Conservation (phyloP, 2,329 filamentous ascomycete species). For the Trichoderma guizhouense region DNA sequence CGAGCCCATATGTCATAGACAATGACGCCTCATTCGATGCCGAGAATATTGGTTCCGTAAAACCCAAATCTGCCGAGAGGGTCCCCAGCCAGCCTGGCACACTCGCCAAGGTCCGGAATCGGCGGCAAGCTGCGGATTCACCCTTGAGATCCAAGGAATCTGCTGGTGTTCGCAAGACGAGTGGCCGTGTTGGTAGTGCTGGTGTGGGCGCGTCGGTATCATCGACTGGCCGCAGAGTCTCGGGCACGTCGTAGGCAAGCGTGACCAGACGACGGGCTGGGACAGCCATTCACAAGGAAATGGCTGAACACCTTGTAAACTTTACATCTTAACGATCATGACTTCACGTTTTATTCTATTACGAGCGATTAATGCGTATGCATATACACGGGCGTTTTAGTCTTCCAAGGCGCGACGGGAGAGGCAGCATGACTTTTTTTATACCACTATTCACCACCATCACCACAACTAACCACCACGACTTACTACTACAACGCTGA, state of each 20-base stretch:
- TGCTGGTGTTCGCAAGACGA: conserved; percentile 61
- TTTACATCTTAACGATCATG: conserved; percentile 41
- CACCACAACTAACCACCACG: neutral
- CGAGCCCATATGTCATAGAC: conserved; percentile 62
- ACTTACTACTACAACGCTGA: neutral
- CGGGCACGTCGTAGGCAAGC: conserved; percentile 35
- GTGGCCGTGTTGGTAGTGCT: conserved; percentile 61
- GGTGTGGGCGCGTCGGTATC: conserved; percentile 42
- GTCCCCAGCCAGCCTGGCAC: conserved; percentile 53
- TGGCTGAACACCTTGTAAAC: conserved; percentile 14
- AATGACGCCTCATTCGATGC: conserved; percentile 67
- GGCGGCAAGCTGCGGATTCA: conserved; percentile 47
- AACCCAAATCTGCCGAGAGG: conserved; percentile 58
- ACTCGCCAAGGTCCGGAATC: conserved; percentile 63
- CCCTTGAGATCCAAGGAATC: conserved; percentile 50
- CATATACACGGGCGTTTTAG: conserved; percentile 45
- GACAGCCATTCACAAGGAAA: conserved; percentile 4
- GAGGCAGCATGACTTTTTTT: conserved; percentile 14
- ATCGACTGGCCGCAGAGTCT: conserved; percentile 53
- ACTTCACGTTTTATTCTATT: conserved; percentile 31
- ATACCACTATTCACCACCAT: neutral
- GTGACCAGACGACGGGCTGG: conserved; percentile 15
- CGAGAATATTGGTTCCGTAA: conserved; percentile 63
- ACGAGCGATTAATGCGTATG: conserved; percentile 42
- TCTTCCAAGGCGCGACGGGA: conserved; percentile 16